Conservation (phyloP, 116 monocot genomes). For the Papilionanthe hybrid region DNA sequence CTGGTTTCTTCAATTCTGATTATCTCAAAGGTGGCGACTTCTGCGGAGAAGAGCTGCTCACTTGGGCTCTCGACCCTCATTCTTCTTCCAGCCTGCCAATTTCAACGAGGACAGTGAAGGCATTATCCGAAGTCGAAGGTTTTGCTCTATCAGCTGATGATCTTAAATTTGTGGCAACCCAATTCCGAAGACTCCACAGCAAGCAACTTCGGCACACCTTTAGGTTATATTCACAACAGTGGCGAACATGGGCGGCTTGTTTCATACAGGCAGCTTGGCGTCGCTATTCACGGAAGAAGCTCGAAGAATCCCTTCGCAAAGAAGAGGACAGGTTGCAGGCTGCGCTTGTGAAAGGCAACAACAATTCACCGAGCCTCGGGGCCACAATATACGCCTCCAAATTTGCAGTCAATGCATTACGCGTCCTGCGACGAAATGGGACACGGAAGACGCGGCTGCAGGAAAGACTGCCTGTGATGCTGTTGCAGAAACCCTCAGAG, state of each 20-base stretch:
- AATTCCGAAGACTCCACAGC: conserved; percentile 49
- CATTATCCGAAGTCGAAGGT: conserved; percentile 41
- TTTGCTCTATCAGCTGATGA: conserved; percentile 51
- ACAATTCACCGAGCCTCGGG: conserved; percentile 33
- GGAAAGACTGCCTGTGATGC: conserved; percentile 28
- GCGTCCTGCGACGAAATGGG: conserved; percentile 19
- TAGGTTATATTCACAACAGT: conserved; percentile 47
- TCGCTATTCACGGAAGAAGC: conserved; percentile 43
- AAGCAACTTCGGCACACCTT: conserved; percentile 43
- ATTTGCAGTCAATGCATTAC: conserved; percentile 35
- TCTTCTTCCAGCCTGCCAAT: conserved; percentile 32
- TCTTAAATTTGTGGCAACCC: conserved; percentile 47
- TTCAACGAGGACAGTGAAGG: conserved; percentile 46
- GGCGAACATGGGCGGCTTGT: conserved; percentile 60
- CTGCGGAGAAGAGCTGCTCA: conserved; percentile 50
- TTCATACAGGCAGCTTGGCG: conserved; percentile 59
- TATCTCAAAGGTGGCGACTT: conserved; percentile 34
- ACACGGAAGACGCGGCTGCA: conserved; percentile 31
- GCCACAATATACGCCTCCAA: conserved; percentile 48
- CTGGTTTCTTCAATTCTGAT: conserved; percentile 42
- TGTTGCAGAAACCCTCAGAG: conserved; percentile 49
- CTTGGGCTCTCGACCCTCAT: conserved; percentile 48
- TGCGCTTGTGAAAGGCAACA: conserved; percentile 24
- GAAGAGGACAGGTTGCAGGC: conserved; percentile 37
- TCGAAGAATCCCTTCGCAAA: conserved; percentile 36